phyloP scores from a whole-genome alignment of 2,329 filamentous ascomycete species.

The Calonectria pauciramosa region DNA sequence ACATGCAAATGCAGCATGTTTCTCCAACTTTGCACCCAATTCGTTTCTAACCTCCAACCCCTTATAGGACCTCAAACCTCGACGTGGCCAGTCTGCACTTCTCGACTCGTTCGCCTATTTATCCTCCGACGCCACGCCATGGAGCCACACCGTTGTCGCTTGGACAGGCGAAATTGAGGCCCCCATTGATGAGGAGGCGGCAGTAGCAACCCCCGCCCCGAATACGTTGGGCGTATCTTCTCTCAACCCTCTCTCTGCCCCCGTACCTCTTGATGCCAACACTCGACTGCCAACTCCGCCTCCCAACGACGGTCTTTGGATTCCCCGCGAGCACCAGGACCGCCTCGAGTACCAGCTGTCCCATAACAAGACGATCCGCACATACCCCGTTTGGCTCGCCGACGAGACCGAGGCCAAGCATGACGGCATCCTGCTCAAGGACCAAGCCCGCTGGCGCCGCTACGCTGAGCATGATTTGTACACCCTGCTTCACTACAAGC shows the following conservation, averaged over 20 bases:
- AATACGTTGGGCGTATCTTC: constrained; percentile 66
- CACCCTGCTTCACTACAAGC: constrained; percentile 95
- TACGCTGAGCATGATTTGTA: constrained; percentile 95
- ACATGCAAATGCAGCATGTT: constrained; percentile 27
- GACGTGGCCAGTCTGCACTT: constrained; percentile 89
- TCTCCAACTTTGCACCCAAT: background rate
- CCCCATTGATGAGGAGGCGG: constrained; percentile 56
- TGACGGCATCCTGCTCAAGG: constrained; percentile 80
- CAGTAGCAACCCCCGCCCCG: constrained; percentile 60
- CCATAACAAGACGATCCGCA: constrained; percentile 81
- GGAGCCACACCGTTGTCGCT: constrained; percentile 93
- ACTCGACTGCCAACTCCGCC: constrained; percentile 69
- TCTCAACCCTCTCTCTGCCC: constrained; percentile 82
- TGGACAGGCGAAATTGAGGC: constrained; percentile 92
- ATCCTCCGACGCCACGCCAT: constrained; percentile 84
- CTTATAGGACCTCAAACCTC: constrained; percentile 77
- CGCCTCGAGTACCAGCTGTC: constrained; percentile 81
- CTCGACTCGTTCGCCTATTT: constrained; percentile 93
- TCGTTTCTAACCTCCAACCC: constrained; percentile 8
- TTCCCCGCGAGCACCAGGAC: constrained; percentile 78
- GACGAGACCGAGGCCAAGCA: constrained; percentile 78
- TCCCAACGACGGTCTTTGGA: constrained; percentile 76
- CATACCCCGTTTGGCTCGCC: constrained; percentile 89
- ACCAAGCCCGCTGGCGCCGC: constrained; percentile 88
- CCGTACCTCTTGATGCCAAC: constrained; percentile 78